A percentile compares a stretch with the other conserved stretches of the same genome.
These are phyloP conservation scores for Coemansia sp. DNA, from an alignment of 192 early-diverging fungal genomes.

Conservation along the genomic window DNA sequence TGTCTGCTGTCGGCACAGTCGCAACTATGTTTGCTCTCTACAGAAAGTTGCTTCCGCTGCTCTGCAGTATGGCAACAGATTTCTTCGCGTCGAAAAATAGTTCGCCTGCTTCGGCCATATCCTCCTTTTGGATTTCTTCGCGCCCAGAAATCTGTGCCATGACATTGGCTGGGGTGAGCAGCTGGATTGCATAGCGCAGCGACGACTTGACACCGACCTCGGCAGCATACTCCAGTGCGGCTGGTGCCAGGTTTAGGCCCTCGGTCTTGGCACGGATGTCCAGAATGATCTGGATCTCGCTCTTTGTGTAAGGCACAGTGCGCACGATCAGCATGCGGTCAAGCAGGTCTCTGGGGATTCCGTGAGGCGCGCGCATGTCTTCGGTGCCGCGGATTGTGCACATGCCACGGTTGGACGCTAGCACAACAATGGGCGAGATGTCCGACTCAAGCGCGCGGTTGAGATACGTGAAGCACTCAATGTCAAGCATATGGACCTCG, in stretches of 20 bases:
- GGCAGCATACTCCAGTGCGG: conserved; percentile 75
- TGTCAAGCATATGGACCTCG: conserved; percentile 99
- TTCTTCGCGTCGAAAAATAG: conserved; percentile 68
- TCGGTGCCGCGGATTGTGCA: conserved; percentile 83
- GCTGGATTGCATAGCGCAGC: conserved; percentile 92
- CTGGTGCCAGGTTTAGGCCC: conserved; percentile 73
- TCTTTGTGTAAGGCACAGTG: conserved; percentile 87
- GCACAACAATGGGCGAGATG: conserved; percentile 94
- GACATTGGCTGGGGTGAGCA: conserved; percentile 88
- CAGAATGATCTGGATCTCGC: conserved; percentile 88
- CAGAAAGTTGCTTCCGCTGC: conserved; percentile 33
- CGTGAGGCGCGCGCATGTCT: conserved; percentile 77
- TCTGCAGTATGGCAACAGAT: conserved; percentile 50
- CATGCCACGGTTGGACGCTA: conserved; percentile 97
- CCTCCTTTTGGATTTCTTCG: conserved; percentile 75
- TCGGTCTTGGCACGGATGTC: conserved; percentile 94
- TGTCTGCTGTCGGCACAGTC: too few species aligned
- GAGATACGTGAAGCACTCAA: conserved; percentile 99
- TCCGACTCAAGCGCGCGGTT: conserved; percentile 97
- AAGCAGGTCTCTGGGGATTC: conserved; percentile 94
- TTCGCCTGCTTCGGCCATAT: conserved; percentile 81
- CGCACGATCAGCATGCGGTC: conserved; percentile 96
- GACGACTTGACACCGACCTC: conserved; percentile 87
- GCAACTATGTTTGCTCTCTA: too few species aligned
- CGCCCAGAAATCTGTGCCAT: conserved; percentile 85